A percentile compares a stretch with the other conserved stretches of the same genome.
phyloP scores from a whole-genome alignment of 2,329 filamentous ascomycete genomes.

The Sporothrix brunneoviolacea region DNA sequence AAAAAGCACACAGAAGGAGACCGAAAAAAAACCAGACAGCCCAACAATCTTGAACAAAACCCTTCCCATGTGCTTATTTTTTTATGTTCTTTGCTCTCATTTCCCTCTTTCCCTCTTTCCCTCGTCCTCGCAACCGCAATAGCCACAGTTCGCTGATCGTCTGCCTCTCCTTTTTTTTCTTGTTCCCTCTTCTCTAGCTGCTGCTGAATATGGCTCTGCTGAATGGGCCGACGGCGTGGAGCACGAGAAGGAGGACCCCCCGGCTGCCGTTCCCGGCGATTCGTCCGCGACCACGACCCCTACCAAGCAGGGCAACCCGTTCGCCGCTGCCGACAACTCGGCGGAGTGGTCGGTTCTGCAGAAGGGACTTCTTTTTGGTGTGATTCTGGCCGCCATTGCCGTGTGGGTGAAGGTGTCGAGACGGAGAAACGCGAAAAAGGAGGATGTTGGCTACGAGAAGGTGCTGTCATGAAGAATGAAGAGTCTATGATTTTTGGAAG shows the following conservation, averaged over 20 bases:
- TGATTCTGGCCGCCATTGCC: constrained; percentile 40
- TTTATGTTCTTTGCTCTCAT: constrained; percentile 6
- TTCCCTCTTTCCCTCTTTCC: not conserved
- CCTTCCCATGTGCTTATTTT: not conserved
- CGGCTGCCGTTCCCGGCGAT: not conserved
- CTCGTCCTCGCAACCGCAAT: too few relatives aligned
- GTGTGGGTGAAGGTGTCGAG: constrained; percentile 38
- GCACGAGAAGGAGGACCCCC: constrained; percentile 21
- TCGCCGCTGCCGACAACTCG: constrained; percentile 15
- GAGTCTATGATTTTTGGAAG: not conserved
- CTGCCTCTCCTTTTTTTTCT: constrained; percentile 16
- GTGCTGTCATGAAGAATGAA: constrained; percentile 29
- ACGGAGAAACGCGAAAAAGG: constrained; percentile 24
- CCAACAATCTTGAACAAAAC: not conserved
- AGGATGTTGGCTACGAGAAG: constrained; percentile 37
- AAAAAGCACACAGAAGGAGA: not conserved
- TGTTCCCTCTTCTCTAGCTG: constrained; percentile 23
- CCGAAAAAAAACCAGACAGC: not conserved
- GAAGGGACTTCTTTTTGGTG: constrained; percentile 44
- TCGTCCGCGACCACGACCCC: not conserved
- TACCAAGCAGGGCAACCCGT: constrained; percentile 3
- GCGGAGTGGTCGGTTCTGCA: constrained; percentile 39
- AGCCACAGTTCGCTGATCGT: constrained; percentile 26
- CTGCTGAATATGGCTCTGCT: constrained; percentile 29
- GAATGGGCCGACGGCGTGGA: constrained; percentile 32